phyloP scores from a whole-genome alignment of 2,329 filamentous ascomycete genomes.

The Epicoccum nigrum region DNA sequence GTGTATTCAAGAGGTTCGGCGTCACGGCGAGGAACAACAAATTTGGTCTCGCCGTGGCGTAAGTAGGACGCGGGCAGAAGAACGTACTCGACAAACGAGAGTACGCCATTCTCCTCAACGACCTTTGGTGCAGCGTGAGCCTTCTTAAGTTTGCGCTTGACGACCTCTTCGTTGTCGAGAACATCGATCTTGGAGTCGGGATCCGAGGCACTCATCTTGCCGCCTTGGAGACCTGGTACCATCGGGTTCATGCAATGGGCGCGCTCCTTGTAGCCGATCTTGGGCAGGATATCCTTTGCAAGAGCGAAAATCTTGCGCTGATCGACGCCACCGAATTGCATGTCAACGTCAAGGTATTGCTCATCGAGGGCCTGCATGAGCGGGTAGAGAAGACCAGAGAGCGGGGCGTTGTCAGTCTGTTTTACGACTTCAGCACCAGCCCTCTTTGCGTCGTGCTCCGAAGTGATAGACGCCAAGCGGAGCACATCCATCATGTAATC shows the following conservation, averaged over 20 bases:
- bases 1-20: conserved; percentile 83
- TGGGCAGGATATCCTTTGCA: conserved; percentile 83
- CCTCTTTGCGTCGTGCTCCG: conserved; percentile 83
- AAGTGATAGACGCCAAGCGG: conserved; percentile 71
- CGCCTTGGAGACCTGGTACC: conserved; percentile 81
- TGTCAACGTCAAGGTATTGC: conserved; percentile 79
- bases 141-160: conserved; percentile 74
- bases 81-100: conserved; percentile 86
- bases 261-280: conserved; percentile 78
- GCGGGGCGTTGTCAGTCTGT: conserved; percentile 76
- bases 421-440: conserved; percentile 95
- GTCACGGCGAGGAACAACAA: conserved; percentile 69
- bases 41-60: conserved; percentile 60
- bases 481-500: conserved; percentile 89
- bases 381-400: conserved; percentile 80
- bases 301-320: conserved; percentile 89
- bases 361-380: conserved; percentile 92
- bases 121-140: conserved; percentile 77
- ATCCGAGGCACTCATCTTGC: conserved; percentile 79
- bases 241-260: conserved; percentile 83
- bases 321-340: conserved; percentile 79
- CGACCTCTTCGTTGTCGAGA: conserved; percentile 76
- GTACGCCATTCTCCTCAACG: conserved; percentile 82
- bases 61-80: conserved; percentile 78
- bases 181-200: conserved; percentile 88